These are phyloP conservation scores for Psilocybe azurescens DNA, from an alignment of 768 basidiomycete species.

Conservation along the genomic window DNA sequence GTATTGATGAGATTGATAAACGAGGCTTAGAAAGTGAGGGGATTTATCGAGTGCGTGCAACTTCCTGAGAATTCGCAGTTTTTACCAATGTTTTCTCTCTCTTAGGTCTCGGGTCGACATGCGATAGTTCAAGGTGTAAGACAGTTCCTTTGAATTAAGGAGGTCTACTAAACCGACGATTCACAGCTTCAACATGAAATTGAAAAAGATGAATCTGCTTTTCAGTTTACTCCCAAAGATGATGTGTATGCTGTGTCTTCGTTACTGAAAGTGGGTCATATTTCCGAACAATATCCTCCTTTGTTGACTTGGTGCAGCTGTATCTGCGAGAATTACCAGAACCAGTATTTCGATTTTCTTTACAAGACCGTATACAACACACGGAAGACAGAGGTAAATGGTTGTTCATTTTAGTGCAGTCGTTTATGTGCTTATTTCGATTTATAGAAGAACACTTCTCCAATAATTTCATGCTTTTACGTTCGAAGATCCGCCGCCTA, in stretches of 20 bases:
- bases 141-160: slow-evolving; percentile 4
- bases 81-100: slow-evolving; percentile 8
- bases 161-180: not conserved
- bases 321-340: slow-evolving; percentile 91
- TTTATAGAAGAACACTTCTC: slow-evolving; percentile 69
- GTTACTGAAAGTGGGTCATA: slow-evolving; percentile 72
- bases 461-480: slow-evolving; percentile 76
- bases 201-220: slow-evolving; percentile 80
- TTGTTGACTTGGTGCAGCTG: slow-evolving; percentile 43
- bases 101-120: slow-evolving; percentile 82
- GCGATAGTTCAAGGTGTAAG: slow-evolving; percentile 82
- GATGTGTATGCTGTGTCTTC: slow-evolving; percentile 87
- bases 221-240: slow-evolving; percentile 76
- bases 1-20: slow-evolving; percentile 82
- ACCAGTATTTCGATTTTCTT: slow-evolving; percentile 81
- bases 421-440: not conserved
- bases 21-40: slow-evolving; percentile 82
- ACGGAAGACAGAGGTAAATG: slow-evolving; percentile 73
- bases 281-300: not conserved
- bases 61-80: not conserved
- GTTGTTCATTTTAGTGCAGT: not conserved
- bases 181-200: slow-evolving; percentile 82
- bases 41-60: slow-evolving; percentile 68
- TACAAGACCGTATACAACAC: slow-evolving; percentile 83
- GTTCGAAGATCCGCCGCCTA: slow-evolving; percentile 85